Conservation (phyloP, 2,329 filamentous ascomycete genomes). For the Fusarium annulatum region DNA sequence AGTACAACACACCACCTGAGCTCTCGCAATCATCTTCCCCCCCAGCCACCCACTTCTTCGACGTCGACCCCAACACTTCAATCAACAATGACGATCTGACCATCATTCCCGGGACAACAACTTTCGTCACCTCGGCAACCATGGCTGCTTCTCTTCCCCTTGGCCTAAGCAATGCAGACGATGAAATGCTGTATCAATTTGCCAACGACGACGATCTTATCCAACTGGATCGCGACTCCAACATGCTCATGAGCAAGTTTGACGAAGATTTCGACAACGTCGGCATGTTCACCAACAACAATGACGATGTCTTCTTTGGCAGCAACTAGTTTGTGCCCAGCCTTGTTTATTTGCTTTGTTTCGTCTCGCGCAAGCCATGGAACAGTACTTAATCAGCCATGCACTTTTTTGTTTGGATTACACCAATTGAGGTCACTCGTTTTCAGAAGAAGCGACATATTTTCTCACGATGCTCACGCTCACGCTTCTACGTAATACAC, state of each 20-base stretch:
- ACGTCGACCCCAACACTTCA: conserved; percentile 55
- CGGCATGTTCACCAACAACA: conserved; percentile 62
- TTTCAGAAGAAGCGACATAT: conserved; percentile 15
- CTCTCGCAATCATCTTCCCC: conserved; percentile 71
- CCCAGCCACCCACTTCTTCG: conserved; percentile 60
- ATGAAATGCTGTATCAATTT: conserved; percentile 59
- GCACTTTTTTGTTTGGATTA: conserved; percentile 19
- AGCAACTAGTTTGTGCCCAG: conserved; percentile 41
- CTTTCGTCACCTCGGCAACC: conserved; percentile 48
- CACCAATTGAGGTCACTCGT: conserved; percentile 5
- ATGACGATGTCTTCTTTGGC: conserved; percentile 65
- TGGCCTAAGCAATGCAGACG: conserved; percentile 54
- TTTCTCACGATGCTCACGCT: conserved; percentile 41
- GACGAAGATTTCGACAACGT: conserved; percentile 65
- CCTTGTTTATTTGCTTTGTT: conserved; percentile 8
- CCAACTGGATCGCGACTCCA: conserved; percentile 58
- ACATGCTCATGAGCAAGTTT: conserved; percentile 63
- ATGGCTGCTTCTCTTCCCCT: conserved; percentile 50
- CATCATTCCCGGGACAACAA: conserved; percentile 45
- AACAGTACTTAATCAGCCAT: conserved; percentile 36
- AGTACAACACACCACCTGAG: conserved; percentile 68
- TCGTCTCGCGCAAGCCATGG: conserved; percentile 1
- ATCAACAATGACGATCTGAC: conserved; percentile 47
- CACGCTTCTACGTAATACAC: conserved; percentile 29
- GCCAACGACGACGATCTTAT: conserved; percentile 56